Base-by-base conservation (phyloP, 1,139 yeast genomes). In the Hansenula sp. region DNA sequence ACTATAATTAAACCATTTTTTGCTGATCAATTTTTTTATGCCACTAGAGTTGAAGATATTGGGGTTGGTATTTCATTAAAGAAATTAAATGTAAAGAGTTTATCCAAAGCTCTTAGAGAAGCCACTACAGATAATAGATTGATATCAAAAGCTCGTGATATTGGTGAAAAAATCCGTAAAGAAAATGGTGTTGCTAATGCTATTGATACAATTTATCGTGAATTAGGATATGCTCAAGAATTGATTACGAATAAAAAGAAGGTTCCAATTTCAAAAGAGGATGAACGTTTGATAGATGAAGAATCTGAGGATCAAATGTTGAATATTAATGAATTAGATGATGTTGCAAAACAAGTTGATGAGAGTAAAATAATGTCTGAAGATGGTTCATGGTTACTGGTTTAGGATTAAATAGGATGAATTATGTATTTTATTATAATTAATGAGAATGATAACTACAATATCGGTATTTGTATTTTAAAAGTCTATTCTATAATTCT, bases 21-120 rank as follows among this genome's bases (percentile, higher is more conserved):
- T 62, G 98, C 97, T 0, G 98, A 90, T 61, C 98, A 90, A 61
- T 89, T 86, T 60, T 90, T 90, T 59, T 90, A 86, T 60, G 96
- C 95, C 0, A 69, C 76, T 22, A 70, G 97, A 45, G 81, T 92
- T 7, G 96, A 88, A 53, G 97, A 89, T 47, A 68, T 87, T 38
- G 96, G 96, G 1, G 94, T 78, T n/a, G 98, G 98, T 5, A 52
- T 89, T 8, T 73, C 77, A 2, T 63, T 90, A 46, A 77, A 71
- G 57, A 82, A 84, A 53, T 70, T 90, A 52, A 87, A 84, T 46
- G 73, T 75, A 20, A 72, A 73, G 43, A 68, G 79, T 1, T 67
- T 90, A 43, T 64, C 83, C 3, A 75, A 77, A 44, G 96, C 96
- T 0, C 62, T 90, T 36, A 71, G 66, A 47, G 79, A 78, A 36